Percentiles rank a stretch among this genome's conserved stretches.
These are phyloP conservation scores for Camellia sinensis DNA, from an alignment of 148 eudicot genomes.

Conservation along the genomic window DNA sequence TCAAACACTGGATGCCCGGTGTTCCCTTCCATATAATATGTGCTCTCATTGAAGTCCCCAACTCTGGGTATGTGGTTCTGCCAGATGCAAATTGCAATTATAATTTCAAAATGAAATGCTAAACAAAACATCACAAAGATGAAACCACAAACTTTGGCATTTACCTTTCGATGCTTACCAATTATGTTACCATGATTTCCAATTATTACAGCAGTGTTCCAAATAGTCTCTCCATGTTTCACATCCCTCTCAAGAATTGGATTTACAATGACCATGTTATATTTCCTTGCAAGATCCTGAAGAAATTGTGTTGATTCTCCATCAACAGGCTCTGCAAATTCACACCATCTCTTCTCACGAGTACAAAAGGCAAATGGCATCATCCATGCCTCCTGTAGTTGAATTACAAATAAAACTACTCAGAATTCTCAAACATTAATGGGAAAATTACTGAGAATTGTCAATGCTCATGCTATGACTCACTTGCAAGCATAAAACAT, in stretches of 20 bases:
- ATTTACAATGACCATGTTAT: slow-evolving; percentile 88
- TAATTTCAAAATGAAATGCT: neutral
- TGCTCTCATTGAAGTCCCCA: slow-evolving; percentile 96
- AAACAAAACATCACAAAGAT: neutral
- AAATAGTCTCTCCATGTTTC: slow-evolving; percentile 82
- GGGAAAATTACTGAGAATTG: neutral
- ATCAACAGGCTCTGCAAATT: slow-evolving; percentile 86
- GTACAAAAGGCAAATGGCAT: slow-evolving; percentile 99
- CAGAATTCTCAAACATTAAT: neutral
- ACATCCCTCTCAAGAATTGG: slow-evolving; percentile 94
- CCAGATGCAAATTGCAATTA: slow-evolving; percentile 21
- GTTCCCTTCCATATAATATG: slow-evolving; percentile 97
- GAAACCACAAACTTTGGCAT: neutral
- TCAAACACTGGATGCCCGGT: slow-evolving; percentile 98
- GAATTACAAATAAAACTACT: neutral
- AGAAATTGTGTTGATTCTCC: slow-evolving; percentile 90
- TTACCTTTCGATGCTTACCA: slow-evolving; percentile 89
- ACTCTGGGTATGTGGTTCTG: slow-evolving; percentile 98
- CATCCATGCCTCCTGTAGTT: slow-evolving; percentile 87
- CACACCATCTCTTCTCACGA: slow-evolving; percentile 95
- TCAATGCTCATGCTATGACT: slow-evolving; percentile 5
- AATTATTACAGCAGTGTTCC: slow-evolving; percentile 92
- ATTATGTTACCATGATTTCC: slow-evolving; percentile 93
- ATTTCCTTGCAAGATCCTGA: slow-evolving; percentile 69
- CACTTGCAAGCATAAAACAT: slow-evolving; percentile 86